phyloP scores from a whole-genome alignment of 2,329 filamentous ascomycete species.

The Pseudogymnoascus sp. region DNA sequence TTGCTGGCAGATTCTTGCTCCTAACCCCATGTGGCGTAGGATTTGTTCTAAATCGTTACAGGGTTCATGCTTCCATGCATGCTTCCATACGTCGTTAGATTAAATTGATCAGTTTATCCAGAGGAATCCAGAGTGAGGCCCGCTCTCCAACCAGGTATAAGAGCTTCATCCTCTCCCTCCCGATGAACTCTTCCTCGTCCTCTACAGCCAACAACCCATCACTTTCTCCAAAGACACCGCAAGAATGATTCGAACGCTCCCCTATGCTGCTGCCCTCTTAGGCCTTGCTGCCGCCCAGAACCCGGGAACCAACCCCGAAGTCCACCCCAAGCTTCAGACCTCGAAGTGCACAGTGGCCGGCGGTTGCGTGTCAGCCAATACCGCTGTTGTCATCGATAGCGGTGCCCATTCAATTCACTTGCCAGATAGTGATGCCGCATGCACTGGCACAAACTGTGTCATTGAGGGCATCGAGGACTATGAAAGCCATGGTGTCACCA shows the following conservation, averaged over 20 bases:
- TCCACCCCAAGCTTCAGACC: conserved; percentile 43
- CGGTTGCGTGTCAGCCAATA: conserved; percentile 40
- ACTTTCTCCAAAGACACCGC: not conserved
- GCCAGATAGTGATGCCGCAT: conserved; percentile 35
- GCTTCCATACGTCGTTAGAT: not conserved
- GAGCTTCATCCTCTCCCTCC: not conserved
- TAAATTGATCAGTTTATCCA: not conserved
- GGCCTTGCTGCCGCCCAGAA: conserved; percentile 30
- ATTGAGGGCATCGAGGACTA: conserved; percentile 45
- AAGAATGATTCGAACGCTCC: conserved; percentile 1
- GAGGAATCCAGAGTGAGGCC: not conserved
- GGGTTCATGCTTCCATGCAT: conserved; percentile 1
- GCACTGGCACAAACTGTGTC: conserved; percentile 45
- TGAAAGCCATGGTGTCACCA: conserved; percentile 33
- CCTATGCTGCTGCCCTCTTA: not conserved
- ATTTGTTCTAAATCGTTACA: not conserved
- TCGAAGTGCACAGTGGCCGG: conserved; percentile 42
- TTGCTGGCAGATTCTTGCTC: not conserved
- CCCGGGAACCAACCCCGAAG: conserved; percentile 35
- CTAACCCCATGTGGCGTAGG: not conserved
- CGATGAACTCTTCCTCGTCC: not conserved
- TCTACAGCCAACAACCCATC: not conserved
- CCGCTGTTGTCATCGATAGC: conserved; percentile 44
- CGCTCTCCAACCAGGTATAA: not conserved
- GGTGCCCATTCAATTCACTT: conserved; percentile 39